Percentiles rank a stretch among this genome's conserved stretches.
Evolutionary conservation across 2,329 filamentous ascomycete genomes (phyloP).

Genomic region (Pseudocercospora macadamiae): DNA sequence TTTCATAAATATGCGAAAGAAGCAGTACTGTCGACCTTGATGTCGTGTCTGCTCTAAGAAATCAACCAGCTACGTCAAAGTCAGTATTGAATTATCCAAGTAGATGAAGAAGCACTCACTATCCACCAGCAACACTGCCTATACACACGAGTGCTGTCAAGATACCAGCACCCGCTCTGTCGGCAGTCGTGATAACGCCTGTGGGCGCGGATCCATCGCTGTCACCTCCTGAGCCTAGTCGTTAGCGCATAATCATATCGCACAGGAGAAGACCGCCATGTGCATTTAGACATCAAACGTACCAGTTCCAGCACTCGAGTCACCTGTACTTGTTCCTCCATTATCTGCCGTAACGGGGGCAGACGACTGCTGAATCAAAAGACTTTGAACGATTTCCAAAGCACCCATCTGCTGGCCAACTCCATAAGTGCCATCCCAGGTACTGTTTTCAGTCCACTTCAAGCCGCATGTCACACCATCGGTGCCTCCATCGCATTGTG

Average conservation of each 20-base stretch:
- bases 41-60: not conserved
- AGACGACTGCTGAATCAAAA: constrained; percentile 40
- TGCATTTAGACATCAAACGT: not conserved
- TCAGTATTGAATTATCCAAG: not conserved
- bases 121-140: constrained; percentile 22
- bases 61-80: not conserved
- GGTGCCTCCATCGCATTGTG: constrained; percentile 54
- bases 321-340: constrained; percentile 56
- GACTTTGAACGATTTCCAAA: constrained; percentile 53
- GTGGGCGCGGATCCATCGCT: constrained; percentile 34
- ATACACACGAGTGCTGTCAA: constrained; percentile 23
- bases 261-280: not conserved
- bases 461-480: constrained; percentile 50
- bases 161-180: constrained; percentile 26
- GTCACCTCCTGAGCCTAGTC: constrained; percentile 16
- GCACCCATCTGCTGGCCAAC: constrained; percentile 62
- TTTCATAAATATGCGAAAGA: not conserved
- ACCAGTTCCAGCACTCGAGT: constrained; percentile 47
- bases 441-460: constrained; percentile 43
- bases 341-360: constrained; percentile 51
- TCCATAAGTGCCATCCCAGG: constrained; percentile 52
- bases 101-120: not conserved
- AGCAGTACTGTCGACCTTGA: not conserved
- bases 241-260: constrained; percentile 1
- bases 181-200: constrained; percentile 42